These are phyloP conservation scores for Diplogelasinospora grovesii DNA, from an alignment of 495 filamentous ascomycete genomes.

Conservation along the genomic window DNA sequence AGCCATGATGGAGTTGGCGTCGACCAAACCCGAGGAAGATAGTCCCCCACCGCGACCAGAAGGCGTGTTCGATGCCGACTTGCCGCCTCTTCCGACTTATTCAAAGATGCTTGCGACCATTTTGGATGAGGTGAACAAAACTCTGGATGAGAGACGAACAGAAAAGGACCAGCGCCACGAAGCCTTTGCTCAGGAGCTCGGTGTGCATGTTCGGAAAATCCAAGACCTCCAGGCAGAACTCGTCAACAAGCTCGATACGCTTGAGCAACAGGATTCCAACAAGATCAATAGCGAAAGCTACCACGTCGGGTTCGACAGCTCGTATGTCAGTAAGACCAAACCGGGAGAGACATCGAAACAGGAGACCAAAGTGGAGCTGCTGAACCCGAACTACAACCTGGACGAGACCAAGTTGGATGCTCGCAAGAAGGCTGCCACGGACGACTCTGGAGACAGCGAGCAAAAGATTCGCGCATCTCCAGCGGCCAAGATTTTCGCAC, in stretches of 20 bases:
- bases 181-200: slow-evolving; percentile 68
- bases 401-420: too few species aligned
- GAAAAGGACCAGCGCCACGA: slow-evolving; percentile 54
- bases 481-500: slow-evolving; percentile 69
- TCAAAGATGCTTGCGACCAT: slow-evolving; percentile 94
- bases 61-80: slow-evolving; percentile 70
- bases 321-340: slow-evolving; percentile 60
- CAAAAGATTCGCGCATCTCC: slow-evolving; percentile 66
- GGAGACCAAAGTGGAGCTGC: slow-evolving; percentile 60
- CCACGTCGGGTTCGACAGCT: slow-evolving; percentile 87
- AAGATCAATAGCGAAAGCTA: slow-evolving; percentile 94
- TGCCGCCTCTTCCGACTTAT: slow-evolving; percentile 69
- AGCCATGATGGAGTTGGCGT: slow-evolving; percentile 70
- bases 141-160: slow-evolving; percentile 60
- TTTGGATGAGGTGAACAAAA: slow-evolving; percentile 89
- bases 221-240: slow-evolving; percentile 69
- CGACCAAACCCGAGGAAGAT: slow-evolving; percentile 60
- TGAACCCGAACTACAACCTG: slow-evolving; percentile 62
- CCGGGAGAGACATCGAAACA: slow-evolving; percentile 33
- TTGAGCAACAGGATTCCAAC: slow-evolving; percentile 78
- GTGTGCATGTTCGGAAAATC: slow-evolving; percentile 69
- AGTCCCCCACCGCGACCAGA: slow-evolving; percentile 64
- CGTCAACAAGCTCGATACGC: slow-evolving; percentile 59
- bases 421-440: slow-evolving; percentile 3
- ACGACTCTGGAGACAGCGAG: slow-evolving; percentile 57